Conservation (phyloP, 1,284 basidiomycete genomes). For the Meripilus lineatus region DNA sequence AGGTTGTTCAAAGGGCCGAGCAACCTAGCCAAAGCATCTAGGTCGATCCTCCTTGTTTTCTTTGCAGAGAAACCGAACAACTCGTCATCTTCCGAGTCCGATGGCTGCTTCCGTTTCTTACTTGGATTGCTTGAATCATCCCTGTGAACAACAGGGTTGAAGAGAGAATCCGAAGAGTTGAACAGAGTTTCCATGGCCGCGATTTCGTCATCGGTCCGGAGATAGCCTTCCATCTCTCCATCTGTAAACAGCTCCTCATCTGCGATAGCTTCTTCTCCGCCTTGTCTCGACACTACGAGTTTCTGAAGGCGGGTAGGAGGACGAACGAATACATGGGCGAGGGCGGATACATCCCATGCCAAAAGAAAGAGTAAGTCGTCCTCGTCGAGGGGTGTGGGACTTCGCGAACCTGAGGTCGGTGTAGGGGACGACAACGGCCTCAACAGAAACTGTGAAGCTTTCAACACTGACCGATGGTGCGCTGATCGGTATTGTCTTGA, state of each 20-base stretch:
- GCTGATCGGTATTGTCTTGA: slow-evolving; percentile 32
- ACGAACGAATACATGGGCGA: slow-evolving; percentile 23
- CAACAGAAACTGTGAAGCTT: slow-evolving; percentile 51
- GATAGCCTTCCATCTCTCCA: slow-evolving; percentile 37
- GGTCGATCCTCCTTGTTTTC: slow-evolving; percentile 29
- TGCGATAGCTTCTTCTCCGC: slow-evolving; percentile 31
- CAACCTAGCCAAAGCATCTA: slow-evolving; percentile 32
- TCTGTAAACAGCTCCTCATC: slow-evolving; percentile 42
- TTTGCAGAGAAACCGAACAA: not conserved
- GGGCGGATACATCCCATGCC: slow-evolving; percentile 35
- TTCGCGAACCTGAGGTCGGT: slow-evolving; percentile 17
- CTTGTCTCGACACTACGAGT: slow-evolving; percentile 48
- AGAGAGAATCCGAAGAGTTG: not conserved
- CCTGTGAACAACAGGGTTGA: slow-evolving; percentile 1
- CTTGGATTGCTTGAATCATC: not conserved
- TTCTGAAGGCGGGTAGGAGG: slow-evolving; percentile 60
- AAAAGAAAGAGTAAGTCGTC: slow-evolving; percentile 34
- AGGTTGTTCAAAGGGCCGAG: slow-evolving; percentile 21
- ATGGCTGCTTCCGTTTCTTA: slow-evolving; percentile 2
- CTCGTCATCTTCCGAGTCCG: slow-evolving; percentile 7
- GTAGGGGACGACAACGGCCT: slow-evolving; percentile 38
- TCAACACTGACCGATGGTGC: slow-evolving; percentile 27
- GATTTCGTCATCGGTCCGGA: slow-evolving; percentile 32
- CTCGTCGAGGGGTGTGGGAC: slow-evolving; percentile 6
- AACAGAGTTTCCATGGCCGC: slow-evolving; percentile 29